phyloP scores from a whole-genome alignment of 1,139 yeast species.

The Candida pseudoviswanathii region DNA sequence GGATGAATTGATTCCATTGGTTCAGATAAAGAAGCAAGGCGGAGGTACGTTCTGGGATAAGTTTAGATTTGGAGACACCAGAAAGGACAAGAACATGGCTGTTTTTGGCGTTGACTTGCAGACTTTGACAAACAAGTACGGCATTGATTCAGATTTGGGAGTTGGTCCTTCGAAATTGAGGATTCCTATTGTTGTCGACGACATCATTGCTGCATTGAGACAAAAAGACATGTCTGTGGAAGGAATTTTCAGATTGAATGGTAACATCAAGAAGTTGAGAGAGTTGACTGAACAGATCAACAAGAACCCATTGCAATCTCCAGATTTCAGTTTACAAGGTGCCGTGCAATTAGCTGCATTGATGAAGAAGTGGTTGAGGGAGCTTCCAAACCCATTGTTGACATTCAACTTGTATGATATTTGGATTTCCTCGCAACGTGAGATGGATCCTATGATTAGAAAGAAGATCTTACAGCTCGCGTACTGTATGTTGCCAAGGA shows the following conservation, averaged over 20 bases:
- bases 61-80: conserved; percentile 39
- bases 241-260: conserved; percentile 95
- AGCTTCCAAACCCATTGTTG: conserved; percentile 87
- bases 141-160: conserved; percentile 85
- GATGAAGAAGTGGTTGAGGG: conserved; percentile 88
- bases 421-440: conserved; percentile 78
- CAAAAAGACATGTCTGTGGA: conserved; percentile 96
- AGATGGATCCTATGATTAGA: conserved; percentile 49
- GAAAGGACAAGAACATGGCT: conserved; percentile 28
- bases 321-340: conserved; percentile 73
- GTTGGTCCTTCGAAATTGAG: conserved; percentile 80
- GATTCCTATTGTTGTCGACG: conserved; percentile 88
- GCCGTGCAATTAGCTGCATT: conserved; percentile 95
- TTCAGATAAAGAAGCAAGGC: conserved; percentile 57
- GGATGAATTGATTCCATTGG: conserved; percentile 55
- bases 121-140: conserved; percentile 70
- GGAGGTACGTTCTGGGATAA: conserved; percentile 74
- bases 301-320: conserved; percentile 68
- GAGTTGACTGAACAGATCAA: conserved; percentile 78
- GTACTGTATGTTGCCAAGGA: conserved; percentile 78
- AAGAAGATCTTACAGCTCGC: conserved; percentile 67
- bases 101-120: conserved; percentile 86
- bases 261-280: conserved; percentile 83
- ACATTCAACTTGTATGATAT: conserved; percentile 75
- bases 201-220: conserved; percentile 76